Conservation (phyloP, 2,329 filamentous ascomycete species). For the Trichophyton mentagrophytes region DNA sequence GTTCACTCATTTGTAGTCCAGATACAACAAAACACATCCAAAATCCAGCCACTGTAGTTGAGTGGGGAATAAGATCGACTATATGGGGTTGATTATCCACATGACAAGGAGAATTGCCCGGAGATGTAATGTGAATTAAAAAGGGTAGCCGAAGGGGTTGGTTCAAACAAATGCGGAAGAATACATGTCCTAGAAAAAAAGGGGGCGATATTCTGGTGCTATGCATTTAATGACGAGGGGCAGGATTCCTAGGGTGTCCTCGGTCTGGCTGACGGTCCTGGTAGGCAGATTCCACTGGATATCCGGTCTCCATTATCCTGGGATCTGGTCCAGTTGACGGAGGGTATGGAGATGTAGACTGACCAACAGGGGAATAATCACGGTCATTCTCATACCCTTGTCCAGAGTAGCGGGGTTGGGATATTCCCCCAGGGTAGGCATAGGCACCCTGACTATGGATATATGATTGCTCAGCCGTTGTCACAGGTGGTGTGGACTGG, state of each 20-base stretch:
- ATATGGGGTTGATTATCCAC: background rate
- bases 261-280: constrained; percentile 21
- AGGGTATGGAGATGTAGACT: constrained; percentile 30
- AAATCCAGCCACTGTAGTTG: background rate
- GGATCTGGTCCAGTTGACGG: constrained; percentile 29
- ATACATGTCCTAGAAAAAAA: background rate
- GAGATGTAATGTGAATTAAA: background rate
- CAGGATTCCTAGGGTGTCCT: constrained; percentile 28
- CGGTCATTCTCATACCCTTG: constrained; percentile 31
- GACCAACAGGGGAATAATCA: constrained; percentile 30
- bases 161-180: background rate
- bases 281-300: constrained; percentile 28
- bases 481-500: constrained; percentile 26
- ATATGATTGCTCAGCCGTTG: constrained; percentile 27
- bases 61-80: background rate
- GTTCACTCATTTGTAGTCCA: background rate
- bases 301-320: constrained; percentile 32
- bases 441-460: constrained; percentile 27
- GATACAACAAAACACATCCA: background rate
- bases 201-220: background rate
- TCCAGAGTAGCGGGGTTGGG: constrained; percentile 31
- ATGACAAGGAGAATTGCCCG: background rate
- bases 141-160: background rate
- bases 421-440: constrained; percentile 19
- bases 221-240: constrained; percentile 23